A percentile compares a stretch with the other conserved stretches of the same genome.
phyloP scores from a whole-genome alignment of 768 basidiomycete genomes.

The Hericium rajendrae region DNA sequence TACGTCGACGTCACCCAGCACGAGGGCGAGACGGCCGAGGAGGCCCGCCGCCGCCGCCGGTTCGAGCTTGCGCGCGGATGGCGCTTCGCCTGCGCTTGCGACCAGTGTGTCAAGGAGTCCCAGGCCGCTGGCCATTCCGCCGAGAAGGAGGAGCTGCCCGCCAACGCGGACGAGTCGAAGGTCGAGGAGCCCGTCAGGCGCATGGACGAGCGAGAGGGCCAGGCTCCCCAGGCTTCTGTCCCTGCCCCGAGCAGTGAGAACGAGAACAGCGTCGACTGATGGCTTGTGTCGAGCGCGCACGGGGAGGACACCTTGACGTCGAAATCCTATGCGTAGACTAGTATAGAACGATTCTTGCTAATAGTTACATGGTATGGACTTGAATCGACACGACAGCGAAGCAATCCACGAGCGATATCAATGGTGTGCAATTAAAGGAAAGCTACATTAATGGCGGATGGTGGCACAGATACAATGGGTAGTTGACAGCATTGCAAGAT shows the following conservation, averaged over 20 bases:
- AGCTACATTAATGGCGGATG: not conserved
- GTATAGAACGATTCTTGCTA: too few species aligned
- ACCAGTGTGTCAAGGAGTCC: conserved; percentile 51
- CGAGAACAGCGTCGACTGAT: not conserved
- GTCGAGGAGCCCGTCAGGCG: conserved; percentile 28
- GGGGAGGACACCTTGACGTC: too few species aligned
- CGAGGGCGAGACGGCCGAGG: conserved; percentile 39
- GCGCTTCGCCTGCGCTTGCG: conserved; percentile 70
- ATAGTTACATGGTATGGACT: too few species aligned
- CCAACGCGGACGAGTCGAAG: conserved; percentile 41
- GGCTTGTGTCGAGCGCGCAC: too few species aligned
- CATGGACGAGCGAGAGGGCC: conserved; percentile 7
- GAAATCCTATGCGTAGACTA: too few species aligned
- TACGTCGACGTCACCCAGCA: conserved; percentile 62
- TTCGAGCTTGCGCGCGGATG: conserved; percentile 73
- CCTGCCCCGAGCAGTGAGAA: not conserved
- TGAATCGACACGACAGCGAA: too few species aligned
- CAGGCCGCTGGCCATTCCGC: conserved; percentile 5
- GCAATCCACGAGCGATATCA: not conserved
- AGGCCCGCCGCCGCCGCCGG: conserved; percentile 56
- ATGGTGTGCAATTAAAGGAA: not conserved
- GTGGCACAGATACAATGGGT: conserved; percentile 4
- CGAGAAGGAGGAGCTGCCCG: conserved; percentile 17
- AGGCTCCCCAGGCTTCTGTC: not conserved
- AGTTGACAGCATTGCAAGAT: conserved; percentile 15